Evolutionary conservation across 257 asterid genomes (phyloP), one percentile per base, ranked within the genome.

Genomic region (Nicotiana paniculata): DNA sequence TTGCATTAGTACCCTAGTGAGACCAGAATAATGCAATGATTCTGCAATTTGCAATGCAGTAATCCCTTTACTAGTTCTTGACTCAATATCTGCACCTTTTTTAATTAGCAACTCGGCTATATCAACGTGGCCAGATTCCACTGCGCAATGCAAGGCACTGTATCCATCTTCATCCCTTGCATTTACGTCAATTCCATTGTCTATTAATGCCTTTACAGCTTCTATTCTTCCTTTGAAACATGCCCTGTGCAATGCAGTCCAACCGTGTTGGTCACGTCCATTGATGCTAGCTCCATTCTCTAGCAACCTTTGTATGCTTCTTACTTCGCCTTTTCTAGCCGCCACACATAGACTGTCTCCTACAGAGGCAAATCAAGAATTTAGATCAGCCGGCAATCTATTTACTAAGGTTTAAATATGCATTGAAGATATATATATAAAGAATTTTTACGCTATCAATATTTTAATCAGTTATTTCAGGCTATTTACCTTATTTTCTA

Each of bases 231-330:
- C 97, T 82, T 92, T 94, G 54, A 92, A 92, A 3, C 94, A 88
- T 0, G 97, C 95, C 24, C 98, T 66, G 74, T 94, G 98, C 30
- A 94, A 88, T 9, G 91, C 93, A 0, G 92, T 92, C 97, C 97
- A 94, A 3, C 97, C 95, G 9, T 91, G 87, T 32, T 91, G 97
- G 51, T 94, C 97, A 0, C 92, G 90, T 1, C 97, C 95, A 62
- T 92, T 89, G 16, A 91, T 85, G 9, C 82, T 81, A 0, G 95
- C 97, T 2, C 97, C 97, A n/a, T 80, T 89, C 35, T 93, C 97
- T 0, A 93, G 81, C 0, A 91, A 90, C 84, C 91, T 79, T 6
- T 83, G 84, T 61, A 93, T 87, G 85, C 89, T 84, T 85, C 97
- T 83, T 0, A 88, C 83, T 9, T 93, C 94, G 2, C 97, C 97